Evolutionary conservation across 2,329 filamentous ascomycete genomes (phyloP).

Genomic region (Exophiala dermatitidis): DNA sequence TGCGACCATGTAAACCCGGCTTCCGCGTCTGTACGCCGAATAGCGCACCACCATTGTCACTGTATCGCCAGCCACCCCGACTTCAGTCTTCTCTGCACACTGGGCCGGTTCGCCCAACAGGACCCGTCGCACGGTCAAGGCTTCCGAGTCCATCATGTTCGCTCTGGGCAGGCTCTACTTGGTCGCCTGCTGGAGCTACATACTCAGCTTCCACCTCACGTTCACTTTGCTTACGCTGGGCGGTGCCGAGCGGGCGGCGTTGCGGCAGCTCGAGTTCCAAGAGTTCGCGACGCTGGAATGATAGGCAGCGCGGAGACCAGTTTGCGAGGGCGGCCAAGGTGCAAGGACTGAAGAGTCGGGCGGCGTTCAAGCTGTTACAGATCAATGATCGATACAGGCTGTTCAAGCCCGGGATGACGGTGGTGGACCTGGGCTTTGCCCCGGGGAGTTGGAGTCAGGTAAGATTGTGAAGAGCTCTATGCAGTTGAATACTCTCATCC

Average conservation of each 20-base stretch:
- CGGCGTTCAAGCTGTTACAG: constrained; percentile 88
- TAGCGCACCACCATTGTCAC: not conserved
- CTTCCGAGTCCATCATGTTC: constrained; percentile 11
- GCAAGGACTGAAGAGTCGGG: constrained; percentile 75
- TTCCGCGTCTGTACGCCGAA: constrained; percentile 2
- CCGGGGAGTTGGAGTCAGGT: constrained; percentile 67
- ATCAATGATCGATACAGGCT: constrained; percentile 75
- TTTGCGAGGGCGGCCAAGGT: constrained; percentile 71
- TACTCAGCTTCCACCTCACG: constrained; percentile 25
- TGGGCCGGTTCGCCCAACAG: not conserved
- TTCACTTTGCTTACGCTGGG: constrained; percentile 14
- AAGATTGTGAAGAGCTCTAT: constrained; percentile 11
- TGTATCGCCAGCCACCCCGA: not conserved
- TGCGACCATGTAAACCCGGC: constrained; percentile 22
- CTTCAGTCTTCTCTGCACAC: not conserved
- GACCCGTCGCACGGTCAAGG: not conserved
- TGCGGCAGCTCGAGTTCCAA: constrained; percentile 11
- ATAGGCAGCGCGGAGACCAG: constrained; percentile 64
- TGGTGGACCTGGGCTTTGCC: constrained; percentile 86
- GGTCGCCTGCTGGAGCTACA: constrained; percentile 26
- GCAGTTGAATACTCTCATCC: too few relatives aligned
- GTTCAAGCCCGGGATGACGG: constrained; percentile 72
- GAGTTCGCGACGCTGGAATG: constrained; percentile 56
- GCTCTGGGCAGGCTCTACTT: constrained; percentile 25
- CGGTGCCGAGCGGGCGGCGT: constrained; percentile 3